Percentiles rank a stretch among this genome's conserved stretches.
phyloP scores from a whole-genome alignment of 352 stramenopile species.

The Pythium graminicola region DNA sequence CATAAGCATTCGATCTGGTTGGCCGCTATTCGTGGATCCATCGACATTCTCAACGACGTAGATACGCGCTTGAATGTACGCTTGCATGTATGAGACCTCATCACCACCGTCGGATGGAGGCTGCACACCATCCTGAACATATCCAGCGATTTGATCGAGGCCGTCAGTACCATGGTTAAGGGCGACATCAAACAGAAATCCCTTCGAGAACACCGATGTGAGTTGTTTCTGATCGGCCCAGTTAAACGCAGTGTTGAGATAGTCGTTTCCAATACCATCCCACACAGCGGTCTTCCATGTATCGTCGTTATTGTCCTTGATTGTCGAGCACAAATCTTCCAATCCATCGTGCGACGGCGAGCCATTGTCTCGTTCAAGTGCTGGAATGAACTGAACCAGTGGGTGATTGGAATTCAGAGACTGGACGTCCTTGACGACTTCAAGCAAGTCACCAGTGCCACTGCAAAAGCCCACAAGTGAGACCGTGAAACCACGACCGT shows the following conservation, averaged over 20 bases:
- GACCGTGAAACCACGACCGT: slow-evolving; percentile 13
- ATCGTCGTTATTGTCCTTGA: background rate
- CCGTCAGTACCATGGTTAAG: background rate
- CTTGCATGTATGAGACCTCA: background rate
- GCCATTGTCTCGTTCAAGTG: background rate
- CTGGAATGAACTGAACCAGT: background rate
- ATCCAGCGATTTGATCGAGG: slow-evolving; percentile 1
- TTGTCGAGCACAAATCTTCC: background rate
- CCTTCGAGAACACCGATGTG: slow-evolving; percentile 1
- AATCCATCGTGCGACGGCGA: background rate
- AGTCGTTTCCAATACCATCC: background rate
- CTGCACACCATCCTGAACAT: background rate
- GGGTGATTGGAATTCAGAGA: background rate
- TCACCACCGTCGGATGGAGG: background rate
- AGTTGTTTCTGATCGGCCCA: background rate
- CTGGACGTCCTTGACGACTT: slow-evolving; percentile 6
- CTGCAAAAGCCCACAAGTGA: slow-evolving; percentile 15
- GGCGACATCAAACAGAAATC: slow-evolving; percentile 6
- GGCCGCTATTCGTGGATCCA: background rate
- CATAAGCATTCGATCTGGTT: background rate
- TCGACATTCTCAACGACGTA: background rate
- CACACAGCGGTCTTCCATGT: background rate
- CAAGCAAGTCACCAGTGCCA: slow-evolving; percentile 11
- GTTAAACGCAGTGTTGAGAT: background rate
- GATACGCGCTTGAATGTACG: background rate